Base-by-base conservation (phyloP, 768 basidiomycete species). In the Pisolithus albus region DNA sequence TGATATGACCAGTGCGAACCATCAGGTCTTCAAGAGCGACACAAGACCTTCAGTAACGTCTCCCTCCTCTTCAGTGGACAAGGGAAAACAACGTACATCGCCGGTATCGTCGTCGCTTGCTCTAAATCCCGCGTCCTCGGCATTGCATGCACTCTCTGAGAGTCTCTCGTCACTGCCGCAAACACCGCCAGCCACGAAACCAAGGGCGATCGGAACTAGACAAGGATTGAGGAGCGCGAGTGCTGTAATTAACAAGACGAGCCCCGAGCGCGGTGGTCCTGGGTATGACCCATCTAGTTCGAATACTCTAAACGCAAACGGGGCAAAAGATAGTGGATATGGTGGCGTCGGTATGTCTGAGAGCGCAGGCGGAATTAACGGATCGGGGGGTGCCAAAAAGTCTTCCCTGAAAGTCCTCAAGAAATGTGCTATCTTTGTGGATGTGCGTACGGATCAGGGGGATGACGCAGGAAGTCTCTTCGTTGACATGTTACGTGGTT, bases 401-500 rank as follows among this genome's bases (percentile, higher is more conserved):
- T 54, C 61, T 21, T 52, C 60, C 21, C 61, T 84, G 54, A 78
- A 77, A 46, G 74, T 86, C 34, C 70, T 94, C 53, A 81, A 83
- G 50, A 79, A 81, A 11, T 92, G 91, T 50, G 75, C 78, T 2
- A 82, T 92, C 8, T 93, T 89, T 59, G 91, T 94, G 45, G 92
- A 94, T 61, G 88, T 95, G 24, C 63, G 75, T 55, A 81, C 81
- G 11, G 78, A 77, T 32, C 82, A 84, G 52, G 90, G 87, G 0
- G 88, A 90, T 49, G 83, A 94, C 59, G 88, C 88, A 0, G 84
- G 88, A 0, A 78, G 78, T 23, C 67, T 92, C 58, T 94, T 94
- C 59, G 78, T 84, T 13, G 88, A 93, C 45, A 90, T 93, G 85
- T 66, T 94, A 56, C 79, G 79, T 56, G 75, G 76, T 28, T 70